Percentiles rank a stretch among this genome's conserved stretches.
These are phyloP conservation scores for Hanseniaspora pseudoguilliermondii DNA, from an alignment of 805 yeast genomes.

Conservation along the genomic window DNA sequence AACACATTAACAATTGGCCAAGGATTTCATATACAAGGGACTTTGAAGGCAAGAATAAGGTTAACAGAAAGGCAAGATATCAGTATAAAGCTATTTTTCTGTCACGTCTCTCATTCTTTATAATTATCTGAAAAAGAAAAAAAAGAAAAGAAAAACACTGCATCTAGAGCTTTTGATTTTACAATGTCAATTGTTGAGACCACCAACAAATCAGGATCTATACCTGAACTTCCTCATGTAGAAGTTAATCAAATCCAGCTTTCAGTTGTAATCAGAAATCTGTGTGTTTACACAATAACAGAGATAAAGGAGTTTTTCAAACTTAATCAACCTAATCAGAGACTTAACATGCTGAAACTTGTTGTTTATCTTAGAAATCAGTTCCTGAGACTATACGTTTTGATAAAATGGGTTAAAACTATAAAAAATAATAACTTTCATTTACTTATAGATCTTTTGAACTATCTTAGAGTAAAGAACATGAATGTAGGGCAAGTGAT, in stretches of 20 bases:
- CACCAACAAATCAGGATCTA: neutral
- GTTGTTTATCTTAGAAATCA: conserved; percentile 69
- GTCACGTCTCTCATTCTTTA: too few species aligned
- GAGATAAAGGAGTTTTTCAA: conserved; percentile 27
- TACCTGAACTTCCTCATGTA: conserved; percentile 26
- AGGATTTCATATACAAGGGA: too few species aligned
- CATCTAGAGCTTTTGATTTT: neutral
- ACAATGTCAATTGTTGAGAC: neutral
- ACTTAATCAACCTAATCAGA: conserved; percentile 33
- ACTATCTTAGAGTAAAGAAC: conserved; percentile 76
- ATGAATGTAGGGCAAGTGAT: conserved; percentile 50
- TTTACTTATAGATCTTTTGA: conserved; percentile 68
- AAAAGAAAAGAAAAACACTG: neutral
- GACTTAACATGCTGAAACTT: conserved; percentile 53
- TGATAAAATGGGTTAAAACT: conserved; percentile 73
- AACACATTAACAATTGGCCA: too few species aligned
- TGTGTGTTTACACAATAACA: conserved; percentile 25
- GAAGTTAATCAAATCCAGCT: conserved; percentile 27
- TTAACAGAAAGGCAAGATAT: too few species aligned
- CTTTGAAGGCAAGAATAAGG: too few species aligned
- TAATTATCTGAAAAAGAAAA: too few species aligned
- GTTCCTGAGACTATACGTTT: conserved; percentile 69
- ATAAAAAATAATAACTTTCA: conserved; percentile 54
- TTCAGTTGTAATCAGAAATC: conserved; percentile 24
- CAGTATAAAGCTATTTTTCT: too few species aligned